Conservation (phyloP, 306 rosid genomes). For the Malus sylvestris region DNA sequence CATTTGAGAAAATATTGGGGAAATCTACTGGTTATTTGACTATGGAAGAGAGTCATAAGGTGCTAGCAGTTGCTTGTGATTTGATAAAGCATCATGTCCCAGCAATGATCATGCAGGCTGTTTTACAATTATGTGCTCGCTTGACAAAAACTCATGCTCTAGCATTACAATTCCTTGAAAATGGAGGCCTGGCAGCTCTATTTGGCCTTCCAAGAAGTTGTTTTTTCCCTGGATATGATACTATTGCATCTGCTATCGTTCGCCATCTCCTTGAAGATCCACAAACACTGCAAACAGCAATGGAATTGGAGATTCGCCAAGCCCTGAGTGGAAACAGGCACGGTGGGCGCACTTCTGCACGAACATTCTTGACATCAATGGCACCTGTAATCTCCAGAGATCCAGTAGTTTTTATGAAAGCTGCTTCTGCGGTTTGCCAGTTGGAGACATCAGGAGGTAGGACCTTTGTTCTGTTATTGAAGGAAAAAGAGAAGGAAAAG, state of each 20-base stretch:
- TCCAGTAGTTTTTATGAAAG: conserved; percentile 92
- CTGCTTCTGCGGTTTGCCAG: conserved; percentile 84
- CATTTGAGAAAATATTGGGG: conserved; percentile 70
- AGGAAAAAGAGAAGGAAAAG: conserved; percentile 85
- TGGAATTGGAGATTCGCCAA: conserved; percentile 94
- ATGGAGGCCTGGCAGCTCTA: conserved; percentile 79
- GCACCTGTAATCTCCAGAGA: conserved; percentile 94
- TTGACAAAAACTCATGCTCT: conserved; percentile 82
- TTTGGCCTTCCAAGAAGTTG: conserved; percentile 78
- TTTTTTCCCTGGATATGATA: conserved; percentile 94
- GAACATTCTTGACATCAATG: conserved; percentile 77
- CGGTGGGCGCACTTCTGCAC: conserved; percentile 72
- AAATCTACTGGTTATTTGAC: conserved; percentile 82
- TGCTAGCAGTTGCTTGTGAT: conserved; percentile 74
- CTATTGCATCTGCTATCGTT: conserved; percentile 91
- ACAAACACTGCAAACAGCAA: conserved; percentile 90
- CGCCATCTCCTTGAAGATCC: conserved; percentile 99
- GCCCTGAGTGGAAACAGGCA: conserved; percentile 74
- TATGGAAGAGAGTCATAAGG: conserved; percentile 63
- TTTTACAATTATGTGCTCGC: conserved; percentile 85
- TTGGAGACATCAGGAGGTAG: conserved; percentile 91
- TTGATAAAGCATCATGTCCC: conserved; percentile 89
- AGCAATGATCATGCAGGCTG: conserved; percentile 96
- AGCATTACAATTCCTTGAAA: conserved; percentile 85
- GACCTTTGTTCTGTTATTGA: conserved; percentile 65